Percentiles rank a stretch among this genome's conserved stretches.
Conservation (phyloP, 2,329 filamentous ascomycete genomes). For the Achaetomium macrosporum region DNA sequence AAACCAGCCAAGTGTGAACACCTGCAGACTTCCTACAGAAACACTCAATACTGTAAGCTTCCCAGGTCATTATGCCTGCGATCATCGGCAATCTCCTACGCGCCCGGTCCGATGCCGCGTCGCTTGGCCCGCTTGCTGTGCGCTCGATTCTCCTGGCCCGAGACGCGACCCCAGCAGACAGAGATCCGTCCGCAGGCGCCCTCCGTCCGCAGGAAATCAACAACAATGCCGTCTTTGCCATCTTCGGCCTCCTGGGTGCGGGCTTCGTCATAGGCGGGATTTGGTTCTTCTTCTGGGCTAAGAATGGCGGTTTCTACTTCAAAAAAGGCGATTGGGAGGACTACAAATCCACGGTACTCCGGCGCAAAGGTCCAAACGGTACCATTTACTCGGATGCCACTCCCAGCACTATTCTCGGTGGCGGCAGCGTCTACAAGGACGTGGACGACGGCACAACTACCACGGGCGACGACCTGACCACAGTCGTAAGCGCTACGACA, state of each 20-base stretch:
- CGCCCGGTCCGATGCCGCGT: conserved; percentile 25
- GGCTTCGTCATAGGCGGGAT: conserved; percentile 69
- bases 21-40: neutral
- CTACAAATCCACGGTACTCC: conserved; percentile 90
- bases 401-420: conserved; percentile 75
- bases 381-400: conserved; percentile 79
- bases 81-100: conserved; percentile 30
- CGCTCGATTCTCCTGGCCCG: conserved; percentile 39
- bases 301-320: conserved; percentile 91
- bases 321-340: conserved; percentile 89
- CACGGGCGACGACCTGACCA: conserved; percentile 37
- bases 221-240: conserved; percentile 69
- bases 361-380: conserved; percentile 83
- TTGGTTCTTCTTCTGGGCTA: conserved; percentile 99
- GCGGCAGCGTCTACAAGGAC: conserved; percentile 77
- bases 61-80: conserved; percentile 33
- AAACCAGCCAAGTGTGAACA: conserved; percentile 19
- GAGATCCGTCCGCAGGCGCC: conserved; percentile 42
- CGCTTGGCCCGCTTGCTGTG: conserved; percentile 40
- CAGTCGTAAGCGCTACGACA: conserved; percentile 39
- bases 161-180: conserved; percentile 29
- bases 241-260: conserved; percentile 80
- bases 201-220: conserved; percentile 53
- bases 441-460: conserved; percentile 44
- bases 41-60: neutral